A percentile compares a stretch with the other conserved stretches of the same genome.
These are phyloP conservation scores for Epichloe scottii DNA, from an alignment of 2,329 filamentous ascomycete species.

Conservation along the genomic window DNA sequence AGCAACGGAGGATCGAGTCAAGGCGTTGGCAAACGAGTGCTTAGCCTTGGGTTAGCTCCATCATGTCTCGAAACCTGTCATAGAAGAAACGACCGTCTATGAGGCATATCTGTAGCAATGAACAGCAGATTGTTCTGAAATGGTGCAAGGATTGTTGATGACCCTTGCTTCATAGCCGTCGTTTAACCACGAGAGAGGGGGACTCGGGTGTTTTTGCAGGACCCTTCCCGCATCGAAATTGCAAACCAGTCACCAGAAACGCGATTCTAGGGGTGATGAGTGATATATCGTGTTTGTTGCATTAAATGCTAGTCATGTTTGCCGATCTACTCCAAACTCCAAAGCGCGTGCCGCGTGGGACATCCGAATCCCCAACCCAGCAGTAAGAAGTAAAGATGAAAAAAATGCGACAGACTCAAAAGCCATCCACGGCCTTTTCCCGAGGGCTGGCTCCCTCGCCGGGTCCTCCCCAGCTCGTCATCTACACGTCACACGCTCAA, in stretches of 20 bases:
- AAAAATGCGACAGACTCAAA: not conserved
- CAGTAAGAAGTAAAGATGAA: not conserved
- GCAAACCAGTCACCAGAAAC: not conserved
- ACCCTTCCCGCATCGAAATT: no score
- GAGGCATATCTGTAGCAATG: not conserved
- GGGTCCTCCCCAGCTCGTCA: not conserved
- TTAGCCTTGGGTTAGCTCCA: conserved; percentile 11
- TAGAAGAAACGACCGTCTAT: not conserved
- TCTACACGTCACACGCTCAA: conserved; percentile 1
- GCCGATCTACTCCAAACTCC: not conserved
- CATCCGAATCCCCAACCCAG: not conserved
- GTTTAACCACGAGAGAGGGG: not conserved
- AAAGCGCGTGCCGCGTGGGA: not conserved
- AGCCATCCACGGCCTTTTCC: not conserved
- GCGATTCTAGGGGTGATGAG: not conserved
- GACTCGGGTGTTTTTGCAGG: no score
- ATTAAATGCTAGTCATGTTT: not conserved
- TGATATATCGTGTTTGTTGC: not conserved
- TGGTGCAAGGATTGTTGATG: not conserved
- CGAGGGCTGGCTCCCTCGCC: not conserved
- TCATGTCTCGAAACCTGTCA: not conserved
- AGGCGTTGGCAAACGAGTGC: conserved; percentile 34
- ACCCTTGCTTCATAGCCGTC: no score
- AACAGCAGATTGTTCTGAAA: not conserved
- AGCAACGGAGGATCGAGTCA: conserved; percentile 33